A percentile compares a stretch with the other conserved stretches of the same genome.
phyloP scores from a whole-genome alignment of 352 stramenopile species.

The Globisporangium iwayamae region DNA sequence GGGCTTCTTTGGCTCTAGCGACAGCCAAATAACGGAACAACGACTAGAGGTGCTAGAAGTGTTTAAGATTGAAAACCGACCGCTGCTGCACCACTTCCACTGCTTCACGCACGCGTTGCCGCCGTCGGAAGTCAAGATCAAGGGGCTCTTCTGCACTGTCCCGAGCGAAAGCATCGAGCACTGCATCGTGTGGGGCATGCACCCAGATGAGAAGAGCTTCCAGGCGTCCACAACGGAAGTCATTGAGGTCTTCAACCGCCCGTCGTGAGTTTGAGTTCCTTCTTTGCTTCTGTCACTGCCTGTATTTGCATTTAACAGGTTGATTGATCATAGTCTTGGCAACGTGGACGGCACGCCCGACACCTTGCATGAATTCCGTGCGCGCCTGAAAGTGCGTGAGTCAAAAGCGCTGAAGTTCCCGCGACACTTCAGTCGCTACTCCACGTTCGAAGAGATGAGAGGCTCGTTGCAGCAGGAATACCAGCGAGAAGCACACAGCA shows the following conservation, averaged over 20 bases:
- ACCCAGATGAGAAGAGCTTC: conserved; percentile 17
- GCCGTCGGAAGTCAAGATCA: conserved; percentile 44
- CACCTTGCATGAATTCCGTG: conserved; percentile 15
- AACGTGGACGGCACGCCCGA: conserved; percentile 14
- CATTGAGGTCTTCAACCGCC: conserved; percentile 33
- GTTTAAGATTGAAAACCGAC: conserved; percentile 78
- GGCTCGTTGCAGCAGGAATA: not conserved
- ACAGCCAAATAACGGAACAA: not conserved
- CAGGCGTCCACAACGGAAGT: conserved; percentile 7
- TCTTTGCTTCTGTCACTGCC: not conserved
- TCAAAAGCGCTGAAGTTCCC: conserved; percentile 42
- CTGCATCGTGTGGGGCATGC: conserved; percentile 64
- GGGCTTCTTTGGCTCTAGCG: conserved; percentile 29
- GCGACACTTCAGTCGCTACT: conserved; percentile 63
- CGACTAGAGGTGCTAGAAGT: conserved; percentile 66
- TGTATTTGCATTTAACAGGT: not conserved
- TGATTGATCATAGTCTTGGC: not conserved
- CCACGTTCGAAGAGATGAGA: conserved; percentile 49
- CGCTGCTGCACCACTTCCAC: conserved; percentile 58
- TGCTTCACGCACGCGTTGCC: conserved; percentile 26
- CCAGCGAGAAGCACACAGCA: not conserved
- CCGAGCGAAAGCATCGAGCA: conserved; percentile 50
- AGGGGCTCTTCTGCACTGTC: conserved; percentile 70
- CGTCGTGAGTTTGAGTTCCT: conserved; percentile 18
- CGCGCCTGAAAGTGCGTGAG: conserved; percentile 8